Base-by-base conservation (phyloP, 163 green algal species). In the Trebouxiophyceae sp. region DNA sequence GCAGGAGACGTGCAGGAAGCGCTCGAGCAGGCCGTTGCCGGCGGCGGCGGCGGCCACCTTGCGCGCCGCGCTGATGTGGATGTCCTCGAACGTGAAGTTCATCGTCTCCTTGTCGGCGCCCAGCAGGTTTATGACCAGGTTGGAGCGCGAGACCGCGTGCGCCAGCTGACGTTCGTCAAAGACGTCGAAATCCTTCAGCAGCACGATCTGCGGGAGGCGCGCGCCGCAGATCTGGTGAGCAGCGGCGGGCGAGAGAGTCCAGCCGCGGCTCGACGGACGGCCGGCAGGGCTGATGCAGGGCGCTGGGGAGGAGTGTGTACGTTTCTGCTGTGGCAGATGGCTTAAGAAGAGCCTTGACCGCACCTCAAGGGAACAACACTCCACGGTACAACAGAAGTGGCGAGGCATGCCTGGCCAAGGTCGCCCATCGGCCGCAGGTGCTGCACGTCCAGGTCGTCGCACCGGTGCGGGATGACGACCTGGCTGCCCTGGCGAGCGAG, bases 341-440 rank as follows among this genome's bases (percentile, higher is more conserved):
- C n/a, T n/a, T n/a, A n/a, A n/a, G n/a, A n/a, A n/a, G n/a, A n/a
- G n/a, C n/a, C n/a, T n/a, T n/a, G n/a, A n/a, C n/a, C n/a, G n/a
- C n/a, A n/a, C n/a, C n/a, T n/a, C n/a, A n/a, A n/a, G n/a, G n/a
- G n/a, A 47, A 47, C 8, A 7, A 7, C 8, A 47, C 12, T 47
- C 12, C 7, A 12, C 8, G 7, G 39, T 12, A 47, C 8, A 47
- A 7, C 46, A 57, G 16, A 57, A 24, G 20, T 22, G 7, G 46
- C 46, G 16, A 24, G 46, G 39, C 47, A 57, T 57, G 94, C 89
- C 85, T 96, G 89, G 2, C 94, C 93, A 23, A 99, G 77, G 80
- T 99, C 94, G 2, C 94, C 94, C 93, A 98, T 98, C 33, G 89
- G 72, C 47, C 87, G 89, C 22, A 99, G 81, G 68, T 97, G 89